These are phyloP conservation scores for Mimosa pudica DNA, from an alignment of 306 rosid genomes.

Conservation along the genomic window DNA sequence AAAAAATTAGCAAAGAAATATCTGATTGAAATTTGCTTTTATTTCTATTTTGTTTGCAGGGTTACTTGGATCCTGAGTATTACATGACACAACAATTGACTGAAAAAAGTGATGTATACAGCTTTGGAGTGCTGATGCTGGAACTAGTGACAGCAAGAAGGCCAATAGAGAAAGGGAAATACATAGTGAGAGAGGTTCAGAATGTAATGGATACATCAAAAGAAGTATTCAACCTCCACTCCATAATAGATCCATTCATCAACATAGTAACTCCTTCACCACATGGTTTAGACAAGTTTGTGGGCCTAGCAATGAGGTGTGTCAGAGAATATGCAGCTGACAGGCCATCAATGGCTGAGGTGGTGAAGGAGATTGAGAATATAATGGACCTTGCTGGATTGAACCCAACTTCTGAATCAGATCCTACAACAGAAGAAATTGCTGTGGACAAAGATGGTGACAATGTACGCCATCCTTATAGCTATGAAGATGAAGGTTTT, in stretches of 20 bases:
- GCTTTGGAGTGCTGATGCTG: conserved; percentile 76
- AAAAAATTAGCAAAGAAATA: not conserved
- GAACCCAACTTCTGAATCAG: conserved; percentile 56
- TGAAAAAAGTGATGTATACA: conserved; percentile 82
- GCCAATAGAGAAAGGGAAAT: conserved; percentile 71
- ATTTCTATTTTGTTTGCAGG: conserved; percentile 41
- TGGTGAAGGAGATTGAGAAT: conserved; percentile 69
- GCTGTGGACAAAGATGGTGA: conserved; percentile 34
- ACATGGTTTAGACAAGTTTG: conserved; percentile 57
- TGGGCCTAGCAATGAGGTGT: conserved; percentile 66
- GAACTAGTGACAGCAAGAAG: conserved; percentile 69
- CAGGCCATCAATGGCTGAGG: conserved; percentile 77
- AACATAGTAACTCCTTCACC: conserved; percentile 41
- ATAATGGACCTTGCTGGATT: conserved; percentile 55
- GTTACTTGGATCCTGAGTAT: conserved; percentile 71
- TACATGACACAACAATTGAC: conserved; percentile 60
- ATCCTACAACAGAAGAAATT: conserved; percentile 51
- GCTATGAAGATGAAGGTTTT: conserved; percentile 31
- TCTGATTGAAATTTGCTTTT: conserved; percentile 20
- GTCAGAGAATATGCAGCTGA: conserved; percentile 55
- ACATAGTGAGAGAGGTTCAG: conserved; percentile 67
- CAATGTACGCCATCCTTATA: conserved; percentile 42
- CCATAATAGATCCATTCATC: conserved; percentile 57
- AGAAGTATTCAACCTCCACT: conserved; percentile 50
- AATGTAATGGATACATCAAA: conserved; percentile 56